These are phyloP conservation scores for Stephanodiscus minutulus DNA, from an alignment of 108 stramenopile species.

Conservation along the genomic window DNA sequence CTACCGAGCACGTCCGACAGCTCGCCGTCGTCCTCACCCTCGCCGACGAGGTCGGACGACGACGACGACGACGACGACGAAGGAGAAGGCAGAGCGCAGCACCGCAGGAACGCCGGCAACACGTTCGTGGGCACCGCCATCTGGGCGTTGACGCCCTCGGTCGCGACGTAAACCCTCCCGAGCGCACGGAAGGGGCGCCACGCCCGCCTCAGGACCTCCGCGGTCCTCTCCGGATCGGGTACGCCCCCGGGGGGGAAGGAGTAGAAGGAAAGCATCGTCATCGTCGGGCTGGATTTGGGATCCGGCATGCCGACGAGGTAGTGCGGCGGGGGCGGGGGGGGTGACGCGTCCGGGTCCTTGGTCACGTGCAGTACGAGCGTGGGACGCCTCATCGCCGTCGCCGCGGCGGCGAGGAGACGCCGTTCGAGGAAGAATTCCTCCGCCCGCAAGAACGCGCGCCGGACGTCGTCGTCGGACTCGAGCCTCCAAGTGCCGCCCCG, in stretches of 20 bases:
- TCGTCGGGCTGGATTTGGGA: constrained; percentile 65
- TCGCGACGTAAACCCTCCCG: constrained; percentile 93
- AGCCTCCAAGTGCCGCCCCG: constrained; percentile 48
- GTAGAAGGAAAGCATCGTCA: constrained; percentile 92
- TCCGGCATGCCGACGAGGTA: constrained; percentile 75
- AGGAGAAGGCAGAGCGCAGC: constrained; percentile 10
- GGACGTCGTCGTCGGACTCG: constrained; percentile 72
- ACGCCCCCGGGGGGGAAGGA: constrained; percentile 77
- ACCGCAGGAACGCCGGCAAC: constrained; percentile 27
- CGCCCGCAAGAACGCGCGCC: constrained; percentile 61
- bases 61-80: neutral
- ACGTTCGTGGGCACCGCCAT: constrained; percentile 94
- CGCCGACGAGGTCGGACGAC: too few relatives aligned
- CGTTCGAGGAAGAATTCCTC: constrained; percentile 61
- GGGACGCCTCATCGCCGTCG: constrained; percentile 61
- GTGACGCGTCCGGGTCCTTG: constrained; percentile 85
- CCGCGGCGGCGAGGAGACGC: neutral
- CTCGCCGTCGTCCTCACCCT: constrained; percentile 9
- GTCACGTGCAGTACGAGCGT: constrained; percentile 72
- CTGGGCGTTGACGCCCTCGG: constrained; percentile 97
- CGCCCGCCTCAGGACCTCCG: constrained; percentile 47
- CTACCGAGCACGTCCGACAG: constrained; percentile 51
- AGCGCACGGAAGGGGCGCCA: constrained; percentile 91
- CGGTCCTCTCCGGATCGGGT: constrained; percentile 72
- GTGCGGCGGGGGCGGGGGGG: constrained; percentile 69